Conservation (phyloP, 306 rosid species). For the Dalbergia oliveri region DNA sequence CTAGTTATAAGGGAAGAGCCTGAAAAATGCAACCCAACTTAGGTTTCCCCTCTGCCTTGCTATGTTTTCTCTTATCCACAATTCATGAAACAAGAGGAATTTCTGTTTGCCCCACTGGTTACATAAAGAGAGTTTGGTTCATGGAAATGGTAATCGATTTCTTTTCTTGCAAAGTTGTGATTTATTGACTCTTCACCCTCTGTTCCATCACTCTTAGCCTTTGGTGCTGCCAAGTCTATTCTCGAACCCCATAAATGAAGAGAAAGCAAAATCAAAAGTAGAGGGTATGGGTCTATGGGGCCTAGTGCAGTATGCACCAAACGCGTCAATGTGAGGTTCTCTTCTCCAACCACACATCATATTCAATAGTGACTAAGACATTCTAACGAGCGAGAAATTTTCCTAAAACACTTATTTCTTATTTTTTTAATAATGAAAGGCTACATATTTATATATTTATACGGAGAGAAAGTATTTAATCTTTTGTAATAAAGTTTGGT, state of each 20-base stretch:
- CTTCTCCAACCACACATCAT: not conserved
- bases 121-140: not conserved
- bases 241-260: constrained; percentile 12
- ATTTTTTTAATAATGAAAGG: no score
- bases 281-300: constrained; percentile 44
- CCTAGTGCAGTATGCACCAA: not conserved
- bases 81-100: constrained; percentile 6
- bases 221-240: constrained; percentile 38
- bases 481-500: no score
- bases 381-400: no score
- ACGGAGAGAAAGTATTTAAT: no score
- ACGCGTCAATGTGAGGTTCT: constrained; percentile 30
- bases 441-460: no score
- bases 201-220: not conserved
- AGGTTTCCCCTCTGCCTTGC: not conserved
- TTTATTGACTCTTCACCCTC: not conserved
- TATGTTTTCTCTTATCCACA: not conserved
- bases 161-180: not conserved
- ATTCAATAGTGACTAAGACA: not conserved
- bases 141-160: not conserved
- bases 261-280: not conserved
- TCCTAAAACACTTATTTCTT: not conserved
- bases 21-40: not conserved
- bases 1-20: not conserved
- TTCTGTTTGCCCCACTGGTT: constrained; percentile 6